phyloP scores from a whole-genome alignment of 306 rosid species.

The Cucumis cinereus region DNA sequence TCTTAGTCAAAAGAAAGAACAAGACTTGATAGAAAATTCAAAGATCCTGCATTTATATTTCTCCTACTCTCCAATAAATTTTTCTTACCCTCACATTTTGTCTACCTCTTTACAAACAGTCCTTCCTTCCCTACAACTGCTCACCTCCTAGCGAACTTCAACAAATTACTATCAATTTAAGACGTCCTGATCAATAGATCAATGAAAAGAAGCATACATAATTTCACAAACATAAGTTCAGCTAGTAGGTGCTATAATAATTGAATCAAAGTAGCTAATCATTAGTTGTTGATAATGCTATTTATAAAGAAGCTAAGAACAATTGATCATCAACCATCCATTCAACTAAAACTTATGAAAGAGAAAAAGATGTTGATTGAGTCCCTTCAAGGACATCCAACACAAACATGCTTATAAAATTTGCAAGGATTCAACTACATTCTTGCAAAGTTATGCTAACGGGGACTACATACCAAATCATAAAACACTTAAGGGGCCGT shows the following conservation, averaged over 20 bases:
- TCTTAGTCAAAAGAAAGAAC: neutral
- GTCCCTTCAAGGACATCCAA: neutral
- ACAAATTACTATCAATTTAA: neutral
- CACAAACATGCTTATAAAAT: neutral
- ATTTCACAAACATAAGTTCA: neutral
- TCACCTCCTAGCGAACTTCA: neutral
- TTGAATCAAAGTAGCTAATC: neutral
- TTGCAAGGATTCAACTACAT: neutral
- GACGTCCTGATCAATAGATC: neutral
- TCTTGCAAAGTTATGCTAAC: neutral
- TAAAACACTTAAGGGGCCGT: neutral
- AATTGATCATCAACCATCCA: neutral
- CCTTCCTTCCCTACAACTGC: neutral
- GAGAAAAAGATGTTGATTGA: neutral
- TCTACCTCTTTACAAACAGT: neutral
- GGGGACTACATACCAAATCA: neutral
- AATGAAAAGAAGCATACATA: neutral
- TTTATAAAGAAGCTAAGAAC: neutral
- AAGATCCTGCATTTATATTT: neutral
- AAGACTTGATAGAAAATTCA: neutral
- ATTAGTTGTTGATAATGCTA: neutral
- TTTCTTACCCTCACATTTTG: neutral
- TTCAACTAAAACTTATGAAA: neutral
- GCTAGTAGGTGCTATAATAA: neutral
- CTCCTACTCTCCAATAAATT: neutral